These are phyloP conservation scores for Cladosporium phlei DNA, from an alignment of 2,329 filamentous ascomycete genomes.

Conservation along the genomic window DNA sequence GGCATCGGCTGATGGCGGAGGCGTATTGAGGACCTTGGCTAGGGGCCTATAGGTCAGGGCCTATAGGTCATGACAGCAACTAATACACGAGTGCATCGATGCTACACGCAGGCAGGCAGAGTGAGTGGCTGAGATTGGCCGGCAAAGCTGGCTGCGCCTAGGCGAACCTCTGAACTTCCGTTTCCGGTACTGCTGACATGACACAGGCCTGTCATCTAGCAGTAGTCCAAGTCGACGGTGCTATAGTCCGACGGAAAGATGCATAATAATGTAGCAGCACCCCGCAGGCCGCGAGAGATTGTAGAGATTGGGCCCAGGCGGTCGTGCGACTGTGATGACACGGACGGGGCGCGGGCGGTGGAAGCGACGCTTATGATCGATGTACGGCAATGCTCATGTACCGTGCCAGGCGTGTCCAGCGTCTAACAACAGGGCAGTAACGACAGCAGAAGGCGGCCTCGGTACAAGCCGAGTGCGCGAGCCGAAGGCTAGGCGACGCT, in stretches of 20 bases:
- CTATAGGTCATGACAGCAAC: too few relatives aligned
- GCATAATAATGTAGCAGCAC: constrained; percentile 4
- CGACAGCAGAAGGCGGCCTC: neutral
- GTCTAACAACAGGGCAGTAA: neutral
- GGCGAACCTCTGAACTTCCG: too few relatives aligned
- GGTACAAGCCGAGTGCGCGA: constrained; percentile 8
- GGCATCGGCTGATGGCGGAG: constrained; percentile 1
- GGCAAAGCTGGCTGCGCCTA: too few relatives aligned
- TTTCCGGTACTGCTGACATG: too few relatives aligned
- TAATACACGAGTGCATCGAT: too few relatives aligned
- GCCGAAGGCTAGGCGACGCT: constrained; percentile 7
- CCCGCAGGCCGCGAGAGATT: constrained; percentile 8
- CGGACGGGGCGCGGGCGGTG: constrained; percentile 15
- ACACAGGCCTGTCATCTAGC: too few relatives aligned
- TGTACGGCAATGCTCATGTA: too few relatives aligned
- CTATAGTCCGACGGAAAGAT: neutral
- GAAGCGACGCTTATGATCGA: neutral
- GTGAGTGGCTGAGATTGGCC: too few relatives aligned
- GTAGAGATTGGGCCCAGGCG: constrained; percentile 1
- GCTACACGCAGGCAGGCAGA: too few relatives aligned
- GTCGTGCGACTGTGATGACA: constrained; percentile 24
- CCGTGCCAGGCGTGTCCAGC: too few relatives aligned
- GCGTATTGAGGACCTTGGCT: too few relatives aligned
- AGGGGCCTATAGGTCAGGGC: too few relatives aligned
- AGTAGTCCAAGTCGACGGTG: neutral